phyloP scores from a whole-genome alignment of 176 grass and related monocot species.

The Bothriochloa decipiens region DNA sequence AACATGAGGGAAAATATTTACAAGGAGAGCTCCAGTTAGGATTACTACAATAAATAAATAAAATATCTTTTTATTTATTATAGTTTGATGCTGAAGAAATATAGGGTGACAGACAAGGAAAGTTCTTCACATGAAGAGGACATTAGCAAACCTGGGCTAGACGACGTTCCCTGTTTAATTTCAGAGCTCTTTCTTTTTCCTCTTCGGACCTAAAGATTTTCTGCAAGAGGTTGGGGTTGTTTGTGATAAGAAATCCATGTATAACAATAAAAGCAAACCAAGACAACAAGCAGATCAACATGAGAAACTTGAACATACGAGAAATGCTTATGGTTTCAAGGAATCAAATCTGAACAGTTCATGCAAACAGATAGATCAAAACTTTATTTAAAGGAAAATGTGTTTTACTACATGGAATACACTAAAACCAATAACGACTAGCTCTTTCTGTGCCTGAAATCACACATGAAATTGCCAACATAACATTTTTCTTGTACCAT shows the following conservation, averaged over 20 bases:
- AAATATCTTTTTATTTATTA: neutral
- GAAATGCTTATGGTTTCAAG: neutral
- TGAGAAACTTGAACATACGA: neutral
- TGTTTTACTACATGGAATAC: neutral
- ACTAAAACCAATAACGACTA: neutral
- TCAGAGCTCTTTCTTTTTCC: constrained; percentile 74
- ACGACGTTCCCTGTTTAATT: constrained; percentile 81
- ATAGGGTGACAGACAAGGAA: neutral
- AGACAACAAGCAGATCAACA: neutral
- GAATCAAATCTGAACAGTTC: neutral
- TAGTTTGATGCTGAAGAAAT: neutral
- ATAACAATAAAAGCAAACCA: neutral
- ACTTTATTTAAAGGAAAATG: neutral
- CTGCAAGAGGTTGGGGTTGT: constrained; percentile 46
- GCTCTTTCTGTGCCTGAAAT: neutral
- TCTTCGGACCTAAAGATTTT: constrained; percentile 75
- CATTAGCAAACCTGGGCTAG: constrained; percentile 55
- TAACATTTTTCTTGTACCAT: neutral
- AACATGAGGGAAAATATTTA: neutral
- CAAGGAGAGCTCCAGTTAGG: neutral
- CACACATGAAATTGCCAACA: neutral
- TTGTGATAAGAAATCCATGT: constrained; percentile 17
- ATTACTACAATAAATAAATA: neutral
- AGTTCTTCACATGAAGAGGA: neutral
- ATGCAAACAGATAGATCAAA: neutral